Evolutionary conservation across 495 filamentous ascomycete genomes (phyloP).

Genomic region (Aspergillus nidulans): DNA sequence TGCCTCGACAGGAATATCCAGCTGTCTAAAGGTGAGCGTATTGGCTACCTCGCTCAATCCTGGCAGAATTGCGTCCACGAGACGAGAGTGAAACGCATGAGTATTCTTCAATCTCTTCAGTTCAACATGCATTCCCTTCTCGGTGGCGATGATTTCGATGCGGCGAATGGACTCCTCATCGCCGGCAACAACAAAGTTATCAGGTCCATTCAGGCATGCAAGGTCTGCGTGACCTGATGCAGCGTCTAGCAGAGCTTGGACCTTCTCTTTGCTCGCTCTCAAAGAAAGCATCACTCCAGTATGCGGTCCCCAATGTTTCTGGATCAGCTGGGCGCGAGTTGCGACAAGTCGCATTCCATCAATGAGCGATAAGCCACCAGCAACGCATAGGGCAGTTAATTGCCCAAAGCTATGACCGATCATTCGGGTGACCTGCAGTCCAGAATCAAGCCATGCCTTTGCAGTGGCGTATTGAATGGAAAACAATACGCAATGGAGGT

Average conservation of each 20-base stretch:
- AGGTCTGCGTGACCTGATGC: slow-evolving; percentile 21
- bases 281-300: slow-evolving; percentile 43
- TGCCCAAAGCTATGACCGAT: slow-evolving; percentile 55
- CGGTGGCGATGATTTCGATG: slow-evolving; percentile 14
- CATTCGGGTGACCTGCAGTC: slow-evolving; percentile 31
- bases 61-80: slow-evolving; percentile 37
- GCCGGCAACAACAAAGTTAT: slow-evolving; percentile 33
- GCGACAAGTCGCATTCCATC: slow-evolving; percentile 40
- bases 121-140: neutral
- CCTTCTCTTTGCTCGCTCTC: slow-evolving; percentile 21
- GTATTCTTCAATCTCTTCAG: slow-evolving; percentile 39
- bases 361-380: slow-evolving; percentile 27
- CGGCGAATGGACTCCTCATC: slow-evolving; percentile 27
- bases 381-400: slow-evolving; percentile 44
- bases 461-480: slow-evolving; percentile 48
- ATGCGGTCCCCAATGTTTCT: slow-evolving; percentile 33
- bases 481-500: slow-evolving; percentile 41
- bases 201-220: slow-evolving; percentile 45
- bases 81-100: slow-evolving; percentile 30
- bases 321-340: slow-evolving; percentile 36
- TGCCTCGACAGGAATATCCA: slow-evolving; percentile 26
- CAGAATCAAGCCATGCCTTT: slow-evolving; percentile 46
- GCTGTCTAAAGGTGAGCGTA: slow-evolving; percentile 22
- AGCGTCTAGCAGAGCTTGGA: slow-evolving; percentile 14
- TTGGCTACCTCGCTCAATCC: slow-evolving; percentile 23